Conservation (phyloP, 2,329 filamentous ascomycete species). For the Colletotrichum sp. region DNA sequence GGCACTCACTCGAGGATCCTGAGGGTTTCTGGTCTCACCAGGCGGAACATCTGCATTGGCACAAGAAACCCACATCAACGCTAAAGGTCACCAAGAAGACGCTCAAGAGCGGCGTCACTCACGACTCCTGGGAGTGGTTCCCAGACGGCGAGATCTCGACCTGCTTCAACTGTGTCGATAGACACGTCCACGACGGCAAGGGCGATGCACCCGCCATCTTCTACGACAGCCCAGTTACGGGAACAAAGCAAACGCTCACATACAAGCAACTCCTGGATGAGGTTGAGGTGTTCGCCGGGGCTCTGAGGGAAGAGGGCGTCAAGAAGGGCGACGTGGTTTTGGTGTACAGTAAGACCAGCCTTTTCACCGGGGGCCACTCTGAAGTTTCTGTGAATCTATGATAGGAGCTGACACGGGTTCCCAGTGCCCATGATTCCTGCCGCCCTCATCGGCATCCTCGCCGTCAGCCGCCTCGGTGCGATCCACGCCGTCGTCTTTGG, state of each 20-base stretch:
- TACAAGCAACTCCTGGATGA: constrained; percentile 80
- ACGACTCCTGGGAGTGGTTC: constrained; percentile 90
- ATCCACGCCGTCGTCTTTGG: constrained; percentile 94
- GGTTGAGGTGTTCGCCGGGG: constrained; percentile 82
- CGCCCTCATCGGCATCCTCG: constrained; percentile 84
- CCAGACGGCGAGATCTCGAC: constrained; percentile 87
- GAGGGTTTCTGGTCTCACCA: constrained; percentile 78
- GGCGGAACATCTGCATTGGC: constrained; percentile 80
- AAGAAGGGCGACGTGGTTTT: constrained; percentile 85
- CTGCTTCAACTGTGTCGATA: constrained; percentile 89
- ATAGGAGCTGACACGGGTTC: neutral
- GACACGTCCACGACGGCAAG: constrained; percentile 82
- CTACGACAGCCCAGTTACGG: constrained; percentile 87
- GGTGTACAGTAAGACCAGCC: constrained; percentile 73
- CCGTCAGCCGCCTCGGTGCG: constrained; percentile 80
- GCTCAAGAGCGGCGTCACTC: constrained; percentile 64
- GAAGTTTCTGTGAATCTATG: neutral
- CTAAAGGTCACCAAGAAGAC: constrained; percentile 67
- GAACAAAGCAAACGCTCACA: constrained; percentile 72
- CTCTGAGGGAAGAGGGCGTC: constrained; percentile 82
- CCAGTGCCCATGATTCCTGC: constrained; percentile 95
- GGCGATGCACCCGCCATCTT: constrained; percentile 78
- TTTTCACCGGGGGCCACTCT: neutral
- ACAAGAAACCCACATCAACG: constrained; percentile 71
- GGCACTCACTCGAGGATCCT: constrained; percentile 69